Evolutionary conservation across 2,329 filamentous ascomycete genomes (phyloP), one percentile per base, ranked within the genome.

Genomic region (Apiospora arundinis): DNA sequence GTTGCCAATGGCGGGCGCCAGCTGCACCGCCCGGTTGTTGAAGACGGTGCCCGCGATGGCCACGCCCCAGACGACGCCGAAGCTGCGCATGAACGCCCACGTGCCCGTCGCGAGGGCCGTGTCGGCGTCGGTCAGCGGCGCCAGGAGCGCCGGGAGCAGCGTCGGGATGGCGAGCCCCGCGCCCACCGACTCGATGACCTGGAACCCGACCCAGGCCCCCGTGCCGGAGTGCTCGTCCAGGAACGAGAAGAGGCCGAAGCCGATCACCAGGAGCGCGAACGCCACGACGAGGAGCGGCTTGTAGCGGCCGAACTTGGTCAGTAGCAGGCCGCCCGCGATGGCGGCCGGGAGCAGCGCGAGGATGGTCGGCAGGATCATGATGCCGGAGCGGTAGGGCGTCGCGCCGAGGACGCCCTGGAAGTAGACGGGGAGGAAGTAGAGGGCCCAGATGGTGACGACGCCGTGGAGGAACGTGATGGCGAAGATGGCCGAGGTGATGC

Each of bases 381-480:
- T 77, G 18, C 79, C 81, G 0, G 81, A 75, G 0, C 77, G 72
- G 0, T 73, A 72, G 0, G 84, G 78, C 0, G 77, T 76, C 4
- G 78, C 73, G 1, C 76, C 67, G 2, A 76, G 76, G 0, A 86
- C 82, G 0, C 78, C 80, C 70, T 86, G 83, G 74, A 86, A 85
- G 74, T 85, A 87, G 9, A 86, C 74, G 0, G 84, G 83, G 1
- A 86, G 70, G 73, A 85, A 86, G 76, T 80, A 83, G 40, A 80
- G 73, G 9, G 76, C 71, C 79, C 82, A 83, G 48, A 78, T 77
- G 4, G 78, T 69, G 3, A 83, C 72, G 2, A 85, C 70, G 5
- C 77, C 76, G 23, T 82, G 79, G 1, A 84, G 48, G 66, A 84
- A 82, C 3, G 79, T 81, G 2, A 81, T 69, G 2, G 76, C 46